A percentile compares a stretch with the other conserved stretches of the same genome.
These are phyloP conservation scores for Purshia tridentata DNA, from an alignment of 306 rosid genomes.

Conservation along the genomic window DNA sequence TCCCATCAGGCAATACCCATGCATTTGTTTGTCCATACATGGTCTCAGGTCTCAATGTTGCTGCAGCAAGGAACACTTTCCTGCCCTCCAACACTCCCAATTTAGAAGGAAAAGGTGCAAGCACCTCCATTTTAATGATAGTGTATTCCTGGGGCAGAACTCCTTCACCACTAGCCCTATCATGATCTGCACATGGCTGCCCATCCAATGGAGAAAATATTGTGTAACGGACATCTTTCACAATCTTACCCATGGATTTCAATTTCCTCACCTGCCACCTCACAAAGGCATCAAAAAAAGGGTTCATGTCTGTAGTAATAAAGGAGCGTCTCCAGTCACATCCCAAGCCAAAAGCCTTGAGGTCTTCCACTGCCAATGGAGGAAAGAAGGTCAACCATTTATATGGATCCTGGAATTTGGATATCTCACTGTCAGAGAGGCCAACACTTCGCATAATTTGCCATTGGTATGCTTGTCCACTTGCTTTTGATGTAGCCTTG, in stretches of 20 bases:
- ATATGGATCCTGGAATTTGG: conserved; percentile 75
- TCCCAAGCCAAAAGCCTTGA: conserved; percentile 86
- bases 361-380: conserved; percentile 85
- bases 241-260: conserved; percentile 80
- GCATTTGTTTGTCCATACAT: conserved; percentile 99
- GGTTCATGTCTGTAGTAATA: conserved; percentile 73
- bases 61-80: conserved; percentile 75
- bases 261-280: conserved; percentile 95
- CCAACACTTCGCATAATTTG: conserved; percentile 94
- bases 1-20: conserved; percentile 94
- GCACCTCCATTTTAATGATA: conserved; percentile 80
- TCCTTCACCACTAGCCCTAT: conserved; percentile 92
- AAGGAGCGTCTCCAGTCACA: conserved; percentile 98
- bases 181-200: conserved; percentile 98
- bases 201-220: conserved; percentile 90
- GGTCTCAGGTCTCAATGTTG: conserved; percentile 89
- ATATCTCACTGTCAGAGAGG: conserved; percentile 64
- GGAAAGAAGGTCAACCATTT: conserved; percentile 86
- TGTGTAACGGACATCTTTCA: conserved; percentile 84
- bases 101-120: conserved; percentile 65
- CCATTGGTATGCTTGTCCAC: conserved; percentile 83
- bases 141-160: conserved; percentile 97
- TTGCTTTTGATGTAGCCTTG: conserved; percentile 65
- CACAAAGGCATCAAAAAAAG: conserved; percentile 73
- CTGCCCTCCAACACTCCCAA: conserved; percentile 66